A percentile compares a stretch with the other conserved stretches of the same genome.
phyloP scores from a whole-genome alignment of 352 stramenopile species.

The Pythium brachiatum region DNA sequence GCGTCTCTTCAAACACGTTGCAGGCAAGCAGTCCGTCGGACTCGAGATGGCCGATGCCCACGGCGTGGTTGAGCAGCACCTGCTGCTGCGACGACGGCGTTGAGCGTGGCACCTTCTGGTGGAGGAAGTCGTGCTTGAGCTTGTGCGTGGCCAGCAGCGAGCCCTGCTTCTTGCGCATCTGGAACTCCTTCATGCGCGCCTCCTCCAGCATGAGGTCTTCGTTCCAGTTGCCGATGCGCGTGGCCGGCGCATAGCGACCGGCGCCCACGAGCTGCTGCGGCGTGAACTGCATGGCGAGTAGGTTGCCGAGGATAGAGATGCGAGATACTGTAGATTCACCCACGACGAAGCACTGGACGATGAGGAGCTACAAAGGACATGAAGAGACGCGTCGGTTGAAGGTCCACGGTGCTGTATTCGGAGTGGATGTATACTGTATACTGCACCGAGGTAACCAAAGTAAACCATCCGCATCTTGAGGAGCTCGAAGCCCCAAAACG shows the following conservation, averaged over 20 bases:
- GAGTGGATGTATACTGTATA: slow-evolving; percentile 3
- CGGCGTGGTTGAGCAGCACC: slow-evolving; percentile 56
- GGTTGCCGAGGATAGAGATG: no score
- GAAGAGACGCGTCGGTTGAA: neutral
- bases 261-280: slow-evolving; percentile 86
- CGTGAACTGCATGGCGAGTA: slow-evolving; percentile 80
- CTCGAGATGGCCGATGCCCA: slow-evolving; percentile 53
- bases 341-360: neutral
- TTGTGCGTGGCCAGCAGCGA: slow-evolving; percentile 79
- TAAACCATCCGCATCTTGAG: neutral
- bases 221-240: slow-evolving; percentile 89
- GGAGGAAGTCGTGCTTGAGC: slow-evolving; percentile 73
- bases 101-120: slow-evolving; percentile 58
- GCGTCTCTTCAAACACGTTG: slow-evolving; percentile 85
- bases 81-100: slow-evolving; percentile 30
- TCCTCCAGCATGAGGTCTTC: slow-evolving; percentile 89
- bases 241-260: slow-evolving; percentile 72
- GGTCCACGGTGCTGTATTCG: neutral
- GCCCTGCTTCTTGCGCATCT: slow-evolving; percentile 75
- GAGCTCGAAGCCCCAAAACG: neutral
- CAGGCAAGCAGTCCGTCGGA: slow-evolving; percentile 51
- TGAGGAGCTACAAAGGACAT: neutral
- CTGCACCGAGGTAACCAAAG: neutral
- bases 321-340: neutral
- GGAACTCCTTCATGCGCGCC: slow-evolving; percentile 82